These are phyloP conservation scores for Tricholoma matsutake DNA, from an alignment of 768 basidiomycete species.

Conservation along the genomic window DNA sequence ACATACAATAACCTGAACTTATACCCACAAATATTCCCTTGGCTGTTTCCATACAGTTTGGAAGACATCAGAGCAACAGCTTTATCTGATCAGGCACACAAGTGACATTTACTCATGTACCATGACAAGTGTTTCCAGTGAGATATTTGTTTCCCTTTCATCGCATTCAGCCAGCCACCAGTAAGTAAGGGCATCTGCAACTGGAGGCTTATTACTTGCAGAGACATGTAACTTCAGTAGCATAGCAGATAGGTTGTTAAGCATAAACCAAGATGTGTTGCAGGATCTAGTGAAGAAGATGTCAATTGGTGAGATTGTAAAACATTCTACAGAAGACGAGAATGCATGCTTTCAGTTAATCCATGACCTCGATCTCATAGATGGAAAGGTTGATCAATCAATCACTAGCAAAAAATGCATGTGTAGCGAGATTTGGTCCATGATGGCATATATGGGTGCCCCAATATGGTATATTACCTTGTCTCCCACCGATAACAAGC, in stretches of 20 bases:
- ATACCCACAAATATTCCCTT: conserved; percentile 41
- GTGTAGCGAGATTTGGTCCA: conserved; percentile 30
- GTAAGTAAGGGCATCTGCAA: conserved; percentile 29
- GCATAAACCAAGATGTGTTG: conserved; percentile 20
- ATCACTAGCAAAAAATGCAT: conserved; percentile 25
- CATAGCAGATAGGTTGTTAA: conserved; percentile 20
- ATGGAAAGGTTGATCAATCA: conserved; percentile 15
- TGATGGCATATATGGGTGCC: conserved; percentile 19
- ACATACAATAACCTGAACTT: conserved; percentile 30
- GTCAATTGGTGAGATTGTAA: conserved; percentile 4
- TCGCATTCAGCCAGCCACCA: conserved; percentile 39
- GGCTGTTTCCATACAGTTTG: conserved; percentile 39
- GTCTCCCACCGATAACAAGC: conserved; percentile 24
- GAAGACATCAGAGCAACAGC: conserved; percentile 16
- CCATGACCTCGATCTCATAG: too few species aligned
- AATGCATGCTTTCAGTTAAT: too few species aligned
- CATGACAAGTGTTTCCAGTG: conserved; percentile 37
- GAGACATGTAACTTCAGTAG: conserved; percentile 22
- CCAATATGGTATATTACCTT: conserved; percentile 35
- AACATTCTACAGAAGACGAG: too few species aligned
- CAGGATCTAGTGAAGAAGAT: conserved; percentile 16
- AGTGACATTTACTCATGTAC: conserved; percentile 29
- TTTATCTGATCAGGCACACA: conserved; percentile 19
- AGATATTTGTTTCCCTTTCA: conserved; percentile 34
- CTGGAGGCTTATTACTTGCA: conserved; percentile 25